These are phyloP conservation scores for Pelargonium fulgidum DNA, from an alignment of 441 rosid species.

Conservation along the genomic window DNA sequence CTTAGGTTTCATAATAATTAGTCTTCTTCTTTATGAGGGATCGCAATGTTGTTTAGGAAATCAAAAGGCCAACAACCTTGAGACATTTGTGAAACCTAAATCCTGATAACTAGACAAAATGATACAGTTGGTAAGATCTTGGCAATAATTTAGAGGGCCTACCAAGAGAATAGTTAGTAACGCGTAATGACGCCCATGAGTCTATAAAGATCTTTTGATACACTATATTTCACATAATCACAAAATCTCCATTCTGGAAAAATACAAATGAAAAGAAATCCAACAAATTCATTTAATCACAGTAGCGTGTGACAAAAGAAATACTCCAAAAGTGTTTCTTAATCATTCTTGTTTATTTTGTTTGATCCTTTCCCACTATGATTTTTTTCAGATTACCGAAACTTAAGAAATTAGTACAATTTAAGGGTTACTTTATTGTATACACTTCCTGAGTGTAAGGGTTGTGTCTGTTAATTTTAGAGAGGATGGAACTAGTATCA, in stretches of 20 bases:
- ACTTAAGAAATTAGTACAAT: neutral
- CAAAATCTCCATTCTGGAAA: neutral
- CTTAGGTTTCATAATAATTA: neutral
- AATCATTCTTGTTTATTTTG: neutral
- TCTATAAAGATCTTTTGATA: neutral
- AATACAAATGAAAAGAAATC: neutral
- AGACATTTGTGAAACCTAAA: neutral
- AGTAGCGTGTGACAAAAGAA: neutral
- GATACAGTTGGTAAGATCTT: neutral
- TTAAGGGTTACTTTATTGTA: neutral
- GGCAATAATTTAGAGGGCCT: neutral
- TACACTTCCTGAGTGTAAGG: neutral
- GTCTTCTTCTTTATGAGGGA: neutral
- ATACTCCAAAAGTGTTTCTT: neutral
- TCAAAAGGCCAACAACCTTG: neutral
- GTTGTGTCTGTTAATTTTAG: neutral
- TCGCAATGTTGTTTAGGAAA: conserved; percentile 1
- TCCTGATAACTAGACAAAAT: neutral
- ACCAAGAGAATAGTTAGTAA: neutral
- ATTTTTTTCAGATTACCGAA: neutral
- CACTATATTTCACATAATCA: neutral
- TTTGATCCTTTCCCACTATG: neutral
- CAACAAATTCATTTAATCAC: neutral
- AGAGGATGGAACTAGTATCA: neutral
- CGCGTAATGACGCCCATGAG: neutral